phyloP scores from a whole-genome alignment of 2,329 filamentous ascomycete genomes.

The Hyphodiscus sp. region DNA sequence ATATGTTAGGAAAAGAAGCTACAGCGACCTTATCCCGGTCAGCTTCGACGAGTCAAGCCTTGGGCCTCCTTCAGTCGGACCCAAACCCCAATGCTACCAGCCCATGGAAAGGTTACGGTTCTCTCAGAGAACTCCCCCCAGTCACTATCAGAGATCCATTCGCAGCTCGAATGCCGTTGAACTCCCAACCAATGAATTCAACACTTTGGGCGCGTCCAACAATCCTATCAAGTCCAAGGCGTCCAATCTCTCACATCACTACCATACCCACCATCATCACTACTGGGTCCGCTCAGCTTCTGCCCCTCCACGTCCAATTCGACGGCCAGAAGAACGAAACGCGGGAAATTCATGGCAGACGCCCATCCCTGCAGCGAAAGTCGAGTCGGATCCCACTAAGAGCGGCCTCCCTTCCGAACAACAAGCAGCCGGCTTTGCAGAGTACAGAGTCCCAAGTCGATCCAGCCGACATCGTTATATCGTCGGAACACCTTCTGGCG shows the following conservation, averaged over 20 bases:
- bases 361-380: constrained; percentile 7
- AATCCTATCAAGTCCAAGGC: constrained; percentile 4
- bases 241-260: constrained; percentile 1
- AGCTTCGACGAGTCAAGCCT: constrained; percentile 28
- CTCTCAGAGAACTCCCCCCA: constrained; percentile 19
- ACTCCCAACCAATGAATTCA: not conserved
- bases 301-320: constrained; percentile 6
- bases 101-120: constrained; percentile 13
- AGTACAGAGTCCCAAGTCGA: constrained; percentile 10
- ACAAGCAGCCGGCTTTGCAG: constrained; percentile 10
- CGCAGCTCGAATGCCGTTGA: constrained; percentile 12
- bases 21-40: constrained; percentile 36
- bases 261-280: constrained; percentile 51
- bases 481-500: constrained; percentile 19
- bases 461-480: constrained; percentile 21
- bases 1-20: constrained; percentile 21
- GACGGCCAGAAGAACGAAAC: constrained; percentile 9
- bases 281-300: constrained; percentile 41
- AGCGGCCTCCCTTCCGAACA: constrained; percentile 7
- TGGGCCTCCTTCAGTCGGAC: constrained; percentile 24
- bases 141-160: constrained; percentile 17
- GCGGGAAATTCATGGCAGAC: constrained; percentile 5
- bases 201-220: constrained; percentile 11
- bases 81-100: constrained; percentile 19
- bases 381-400: constrained; percentile 7